Conservation (phyloP, 805 yeast species). For the Kodamaea hsintzibuensis region DNA sequence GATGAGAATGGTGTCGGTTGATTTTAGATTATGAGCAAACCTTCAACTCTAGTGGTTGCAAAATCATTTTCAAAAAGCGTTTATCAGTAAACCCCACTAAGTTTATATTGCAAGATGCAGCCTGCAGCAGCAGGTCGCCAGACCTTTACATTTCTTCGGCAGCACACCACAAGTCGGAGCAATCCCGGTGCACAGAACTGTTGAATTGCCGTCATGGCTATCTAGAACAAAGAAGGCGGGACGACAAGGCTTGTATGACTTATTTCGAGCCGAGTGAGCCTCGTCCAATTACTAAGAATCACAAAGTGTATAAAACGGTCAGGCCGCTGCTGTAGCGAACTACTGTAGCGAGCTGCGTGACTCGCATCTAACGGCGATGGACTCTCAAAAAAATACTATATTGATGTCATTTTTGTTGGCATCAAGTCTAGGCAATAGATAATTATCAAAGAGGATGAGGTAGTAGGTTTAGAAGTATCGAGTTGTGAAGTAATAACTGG, state of each 20-base stretch:
- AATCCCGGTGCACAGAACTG: not conserved
- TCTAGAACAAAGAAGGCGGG: not conserved
- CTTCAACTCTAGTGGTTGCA: not conserved
- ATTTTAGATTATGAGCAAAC: no score
- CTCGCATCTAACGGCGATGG: not conserved
- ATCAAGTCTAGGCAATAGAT: not conserved
- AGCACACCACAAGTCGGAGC: not conserved
- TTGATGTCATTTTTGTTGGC: not conserved
- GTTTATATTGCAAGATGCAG: not conserved
- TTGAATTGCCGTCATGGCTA: not conserved
- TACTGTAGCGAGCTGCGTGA: not conserved
- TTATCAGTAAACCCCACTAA: no score
- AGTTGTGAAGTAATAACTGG: no score
- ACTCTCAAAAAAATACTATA: not conserved
- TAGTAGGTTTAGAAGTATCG: no score
- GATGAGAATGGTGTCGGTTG: no score
- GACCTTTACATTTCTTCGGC: not conserved
- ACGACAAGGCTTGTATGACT: not conserved
- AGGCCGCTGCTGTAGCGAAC: not conserved
- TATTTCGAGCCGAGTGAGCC: not conserved
- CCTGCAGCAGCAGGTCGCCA: not conserved
- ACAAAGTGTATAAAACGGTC: not conserved
- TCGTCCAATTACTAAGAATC: not conserved
- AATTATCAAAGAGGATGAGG: not conserved
- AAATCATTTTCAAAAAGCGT: not conserved